These are phyloP conservation scores for Gnetum montanum DNA, from an alignment of 75 land plant genomes.

Conservation along the genomic window DNA sequence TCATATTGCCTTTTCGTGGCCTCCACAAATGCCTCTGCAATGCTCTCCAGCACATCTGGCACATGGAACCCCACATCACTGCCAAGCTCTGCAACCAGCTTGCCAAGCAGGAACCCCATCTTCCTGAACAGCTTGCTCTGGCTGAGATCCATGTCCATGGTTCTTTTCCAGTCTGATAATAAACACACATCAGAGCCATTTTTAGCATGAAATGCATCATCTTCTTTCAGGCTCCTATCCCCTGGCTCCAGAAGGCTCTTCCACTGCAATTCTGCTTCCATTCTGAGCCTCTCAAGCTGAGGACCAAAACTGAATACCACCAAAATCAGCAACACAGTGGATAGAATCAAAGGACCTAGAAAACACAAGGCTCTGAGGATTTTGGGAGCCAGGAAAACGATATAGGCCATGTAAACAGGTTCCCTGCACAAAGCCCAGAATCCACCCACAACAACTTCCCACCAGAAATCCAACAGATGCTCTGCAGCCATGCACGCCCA, in stretches of 20 bases:
- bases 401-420: constrained; percentile 4
- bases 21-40: constrained; percentile 1
- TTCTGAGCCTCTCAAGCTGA: constrained; percentile 6
- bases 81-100: constrained; percentile 4
- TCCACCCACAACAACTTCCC: too few species aligned
- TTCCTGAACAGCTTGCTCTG: neutral
- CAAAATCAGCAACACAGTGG: constrained; percentile 1
- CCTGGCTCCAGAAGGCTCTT: neutral
- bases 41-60: neutral
- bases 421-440: neutral
- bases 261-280: constrained; percentile 1
- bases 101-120: neutral
- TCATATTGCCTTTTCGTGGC: neutral
- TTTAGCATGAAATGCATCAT: neutral
- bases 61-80: neutral
- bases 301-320: constrained; percentile 4
- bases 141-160: constrained; percentile 1
- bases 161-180: neutral
- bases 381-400: neutral
- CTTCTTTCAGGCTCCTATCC: neutral
- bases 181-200: neutral
- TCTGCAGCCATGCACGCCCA: neutral
- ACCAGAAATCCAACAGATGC: neutral
- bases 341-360: neutral
- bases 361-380: neutral